Percentiles rank a stretch among this genome's conserved stretches.
phyloP scores from a whole-genome alignment of 1,284 basidiomycete species.

The Wallemia mellicola region DNA sequence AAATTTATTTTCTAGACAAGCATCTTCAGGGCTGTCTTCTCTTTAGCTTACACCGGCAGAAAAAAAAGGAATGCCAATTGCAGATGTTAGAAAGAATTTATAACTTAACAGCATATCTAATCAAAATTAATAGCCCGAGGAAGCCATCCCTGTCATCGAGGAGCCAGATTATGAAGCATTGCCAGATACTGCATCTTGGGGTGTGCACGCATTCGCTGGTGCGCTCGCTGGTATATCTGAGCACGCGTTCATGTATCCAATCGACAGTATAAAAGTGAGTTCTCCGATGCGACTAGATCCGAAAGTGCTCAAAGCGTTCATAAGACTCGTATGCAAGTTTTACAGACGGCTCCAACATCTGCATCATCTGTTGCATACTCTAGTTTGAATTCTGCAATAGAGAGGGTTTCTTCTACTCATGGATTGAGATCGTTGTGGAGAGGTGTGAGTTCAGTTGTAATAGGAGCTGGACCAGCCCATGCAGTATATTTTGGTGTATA shows the following conservation, averaged over 20 bases:
- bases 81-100: not conserved
- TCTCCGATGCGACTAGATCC: not conserved
- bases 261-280: constrained; percentile 87
- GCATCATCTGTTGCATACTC: constrained; percentile 44
- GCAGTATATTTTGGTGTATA: constrained; percentile 94
- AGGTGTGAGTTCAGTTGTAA: constrained; percentile 83
- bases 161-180: constrained; percentile 28
- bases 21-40: too few species aligned
- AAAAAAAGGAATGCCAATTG: not conserved
- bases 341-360: constrained; percentile 14
- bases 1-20: too few species aligned
- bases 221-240: constrained; percentile 93
- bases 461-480: constrained; percentile 92
- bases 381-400: constrained; percentile 62
- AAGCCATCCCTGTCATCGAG: constrained; percentile 7
- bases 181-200: constrained; percentile 17
- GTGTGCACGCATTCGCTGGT: constrained; percentile 86
- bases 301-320: not conserved
- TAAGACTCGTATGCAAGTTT: constrained; percentile 97
- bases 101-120: not conserved
- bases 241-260: constrained; percentile 94
- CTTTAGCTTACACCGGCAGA: too few species aligned
- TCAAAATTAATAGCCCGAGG: not conserved
- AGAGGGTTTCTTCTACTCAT: constrained; percentile 71
- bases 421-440: constrained; percentile 75